Evolutionary conservation across 2,329 filamentous ascomycete species (phyloP).

Genomic region (Pyricularia pennisetigena): DNA sequence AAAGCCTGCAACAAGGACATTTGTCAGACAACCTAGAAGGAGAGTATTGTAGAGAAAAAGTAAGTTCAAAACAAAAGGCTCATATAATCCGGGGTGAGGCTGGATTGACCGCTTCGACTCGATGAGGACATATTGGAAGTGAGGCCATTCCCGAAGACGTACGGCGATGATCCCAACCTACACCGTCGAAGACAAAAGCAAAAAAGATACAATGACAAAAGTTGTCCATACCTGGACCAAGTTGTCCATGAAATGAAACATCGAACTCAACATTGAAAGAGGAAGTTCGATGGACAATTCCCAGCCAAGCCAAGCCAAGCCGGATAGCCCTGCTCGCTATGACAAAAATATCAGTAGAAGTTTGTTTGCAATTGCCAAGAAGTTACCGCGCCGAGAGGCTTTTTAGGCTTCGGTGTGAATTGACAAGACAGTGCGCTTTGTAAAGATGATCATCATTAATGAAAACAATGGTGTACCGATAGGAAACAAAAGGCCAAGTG

Average conservation of each 20-base stretch:
- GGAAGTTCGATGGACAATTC: background rate
- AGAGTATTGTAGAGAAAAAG: background rate
- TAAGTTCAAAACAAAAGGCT: background rate
- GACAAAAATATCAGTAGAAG: background rate
- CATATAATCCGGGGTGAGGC: background rate
- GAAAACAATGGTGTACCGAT: background rate
- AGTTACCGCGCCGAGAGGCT: background rate
- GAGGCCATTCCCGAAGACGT: background rate
- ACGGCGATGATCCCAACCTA: background rate
- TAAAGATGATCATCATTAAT: background rate
- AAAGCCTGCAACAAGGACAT: background rate
- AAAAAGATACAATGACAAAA: background rate
- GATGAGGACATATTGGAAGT: background rate
- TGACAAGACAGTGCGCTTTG: background rate
- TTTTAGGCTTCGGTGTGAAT: background rate
- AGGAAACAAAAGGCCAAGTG: background rate
- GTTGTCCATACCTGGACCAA: no score
- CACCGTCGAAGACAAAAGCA: background rate
- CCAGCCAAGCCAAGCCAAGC: background rate
- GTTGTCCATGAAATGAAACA: background rate
- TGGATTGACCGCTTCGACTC: background rate
- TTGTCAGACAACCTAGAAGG: background rate
- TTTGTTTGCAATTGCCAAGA: background rate
- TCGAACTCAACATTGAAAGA: background rate
- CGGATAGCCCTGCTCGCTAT: background rate